Base-by-base conservation (phyloP, 164 flowering plant species). In the Stephania cephalantha region DNA sequence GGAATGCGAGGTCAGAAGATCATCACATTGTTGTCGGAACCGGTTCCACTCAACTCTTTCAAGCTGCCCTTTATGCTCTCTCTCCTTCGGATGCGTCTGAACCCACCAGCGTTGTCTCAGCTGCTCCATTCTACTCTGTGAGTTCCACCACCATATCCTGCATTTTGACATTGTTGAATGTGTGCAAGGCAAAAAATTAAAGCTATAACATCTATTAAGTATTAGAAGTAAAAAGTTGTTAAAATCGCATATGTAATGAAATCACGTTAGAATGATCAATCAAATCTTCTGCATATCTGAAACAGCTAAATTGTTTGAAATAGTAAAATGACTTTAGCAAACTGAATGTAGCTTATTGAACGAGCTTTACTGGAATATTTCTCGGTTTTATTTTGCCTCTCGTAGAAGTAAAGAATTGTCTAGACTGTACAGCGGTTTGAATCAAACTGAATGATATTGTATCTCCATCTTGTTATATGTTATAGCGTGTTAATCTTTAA, bases 51-150 rank as follows among this genome's bases (percentile, higher is more conserved):
- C 99, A 96, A 84, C 92, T 96, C 22, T 87, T 75, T 73, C 89
- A 87, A 78, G 97, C 98, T 11, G 95, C 86, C 6, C 82, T 96
- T 0, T 94, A 85, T 77, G 98, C 98, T 22, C 86, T 96, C 6
- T 77, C 90, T 22, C 83, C 89, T 0, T 53, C 76, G 0, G 83
- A 86, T 64, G 80, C 84, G 0, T 13, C 85, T 0, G 85, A 83
- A 58, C 98, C 97, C 17, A 79, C 89, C 31, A 85, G 75, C 46
- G 93, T 96, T 1, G 97, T 96, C 5, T 87, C 93, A 10, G 89
- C 92, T 8, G 85, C 83, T 15, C 99, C 99, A 3, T 96, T 71
- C 73, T 96, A 93, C 85, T 91, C 97, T 46, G 99, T 96, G 72
- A 88, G 91, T 83, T 31, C 13, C 30, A 35, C 0, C 30, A 35